A percentile compares a stretch with the other conserved stretches of the same genome.
phyloP scores from a whole-genome alignment of 805 yeast species.

The Candida adriatica region DNA sequence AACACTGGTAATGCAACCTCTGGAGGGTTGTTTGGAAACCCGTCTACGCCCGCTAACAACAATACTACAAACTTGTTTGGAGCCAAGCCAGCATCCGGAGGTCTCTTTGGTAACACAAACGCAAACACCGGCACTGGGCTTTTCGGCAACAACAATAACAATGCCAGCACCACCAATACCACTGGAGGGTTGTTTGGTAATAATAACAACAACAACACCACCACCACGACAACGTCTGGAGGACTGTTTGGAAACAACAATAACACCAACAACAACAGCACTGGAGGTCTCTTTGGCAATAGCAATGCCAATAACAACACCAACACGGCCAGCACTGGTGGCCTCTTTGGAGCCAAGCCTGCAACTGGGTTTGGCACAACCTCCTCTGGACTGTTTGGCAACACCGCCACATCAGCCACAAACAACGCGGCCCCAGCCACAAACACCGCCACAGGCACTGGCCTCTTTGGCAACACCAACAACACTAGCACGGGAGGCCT shows the following conservation, averaged over 20 bases:
- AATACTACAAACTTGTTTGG: conserved; percentile 25
- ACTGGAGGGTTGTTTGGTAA: conserved; percentile 37
- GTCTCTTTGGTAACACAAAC: conserved; percentile 6
- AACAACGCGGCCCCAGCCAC: too few relatives aligned
- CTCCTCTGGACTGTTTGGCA: too few relatives aligned
- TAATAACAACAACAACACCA: conserved; percentile 16
- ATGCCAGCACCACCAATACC: conserved; percentile 17
- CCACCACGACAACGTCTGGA: conserved; percentile 7
- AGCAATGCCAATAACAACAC: conserved; percentile 12
- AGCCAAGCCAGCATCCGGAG: too few relatives aligned
- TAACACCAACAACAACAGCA: conserved; percentile 6
- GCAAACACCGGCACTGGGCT: conserved; percentile 5
- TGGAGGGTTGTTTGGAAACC: conserved; percentile 35
- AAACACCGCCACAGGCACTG: conserved; percentile 14
- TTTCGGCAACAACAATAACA: conserved; percentile 21
- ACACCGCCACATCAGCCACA: too few relatives aligned
- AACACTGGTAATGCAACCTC: conserved; percentile 17
- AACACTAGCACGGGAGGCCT: conserved; percentile 26
- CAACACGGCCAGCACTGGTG: conserved; percentile 16
- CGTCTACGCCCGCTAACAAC: conserved; percentile 20
- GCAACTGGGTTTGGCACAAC: conserved; percentile 18
- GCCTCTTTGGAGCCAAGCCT: conserved; percentile 36
- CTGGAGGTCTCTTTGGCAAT: conserved; percentile 30
- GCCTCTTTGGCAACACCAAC: conserved; percentile 29
- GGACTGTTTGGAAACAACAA: conserved; percentile 34